These are phyloP conservation scores for Aspergillus novofumigatus DNA, from an alignment of 2,329 filamentous ascomycete species.

Conservation along the genomic window DNA sequence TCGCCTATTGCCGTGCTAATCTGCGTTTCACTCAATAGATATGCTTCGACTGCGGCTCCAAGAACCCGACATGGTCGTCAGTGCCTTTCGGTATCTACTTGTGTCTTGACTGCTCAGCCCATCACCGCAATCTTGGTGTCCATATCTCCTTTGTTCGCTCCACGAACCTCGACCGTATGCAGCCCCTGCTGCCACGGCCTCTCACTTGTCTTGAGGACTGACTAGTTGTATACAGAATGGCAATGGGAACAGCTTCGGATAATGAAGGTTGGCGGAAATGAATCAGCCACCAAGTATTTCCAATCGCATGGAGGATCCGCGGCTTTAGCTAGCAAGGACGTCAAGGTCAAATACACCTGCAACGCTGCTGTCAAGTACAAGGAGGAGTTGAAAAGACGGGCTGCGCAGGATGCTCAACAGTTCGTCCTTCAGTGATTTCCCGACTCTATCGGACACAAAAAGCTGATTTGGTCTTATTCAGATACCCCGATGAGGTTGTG, in stretches of 20 bases:
- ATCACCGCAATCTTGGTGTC: conserved; percentile 95
- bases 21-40: conserved; percentile 53
- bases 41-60: conserved; percentile 97
- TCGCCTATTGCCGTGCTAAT: not conserved
- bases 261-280: conserved; percentile 98
- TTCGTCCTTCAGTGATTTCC: conserved; percentile 45
- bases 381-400: conserved; percentile 85
- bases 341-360: conserved; percentile 94
- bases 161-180: conserved; percentile 95
- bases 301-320: conserved; percentile 93
- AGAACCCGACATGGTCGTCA: conserved; percentile 98
- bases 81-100: conserved; percentile 97
- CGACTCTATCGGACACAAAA: conserved; percentile 4
- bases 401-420: conserved; percentile 78
- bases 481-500: conserved; percentile 79
- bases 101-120: conserved; percentile 94
- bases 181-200: conserved; percentile 13
- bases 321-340: conserved; percentile 91
- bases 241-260: conserved; percentile 97
- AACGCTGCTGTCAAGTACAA: conserved; percentile 96
- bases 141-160: conserved; percentile 99
- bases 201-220: conserved; percentile 11
- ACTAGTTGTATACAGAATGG: conserved; percentile 62
- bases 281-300: conserved; percentile 97
- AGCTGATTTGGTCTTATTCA: conserved; percentile 34